Evolutionary conservation across 306 rosid species (phyloP).

Genomic region (Aeschynomene evenia): DNA sequence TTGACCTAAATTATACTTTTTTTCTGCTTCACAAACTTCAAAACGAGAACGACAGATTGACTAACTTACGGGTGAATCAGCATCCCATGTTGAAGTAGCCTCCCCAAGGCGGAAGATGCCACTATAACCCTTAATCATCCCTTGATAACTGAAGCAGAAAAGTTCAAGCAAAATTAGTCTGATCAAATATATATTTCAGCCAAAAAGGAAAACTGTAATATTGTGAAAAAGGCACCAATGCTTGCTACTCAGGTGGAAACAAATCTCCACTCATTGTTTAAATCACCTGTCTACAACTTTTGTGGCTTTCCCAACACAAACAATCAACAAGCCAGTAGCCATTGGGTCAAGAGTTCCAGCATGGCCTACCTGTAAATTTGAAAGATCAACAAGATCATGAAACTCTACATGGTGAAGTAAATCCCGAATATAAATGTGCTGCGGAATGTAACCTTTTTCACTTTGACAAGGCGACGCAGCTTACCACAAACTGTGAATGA

Average conservation of each 20-base stretch:
- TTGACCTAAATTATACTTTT: neutral
- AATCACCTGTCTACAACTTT: slow-evolving; percentile 76
- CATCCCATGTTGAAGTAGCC: slow-evolving; percentile 99
- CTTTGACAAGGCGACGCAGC: slow-evolving; percentile 90
- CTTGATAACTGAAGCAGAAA: slow-evolving; percentile 73
- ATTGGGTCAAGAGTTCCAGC: slow-evolving; percentile 99
- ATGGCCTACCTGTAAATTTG: slow-evolving; percentile 81
- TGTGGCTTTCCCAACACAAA: slow-evolving; percentile 96
- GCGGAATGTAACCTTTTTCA: slow-evolving; percentile 67
- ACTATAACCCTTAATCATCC: slow-evolving; percentile 90
- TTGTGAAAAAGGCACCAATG: slow-evolving; percentile 9
- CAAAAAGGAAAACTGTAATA: neutral
- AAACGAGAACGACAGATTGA: slow-evolving; percentile 18
- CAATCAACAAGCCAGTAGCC: slow-evolving; percentile 96
- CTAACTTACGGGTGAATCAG: slow-evolving; percentile 82
- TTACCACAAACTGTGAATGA: slow-evolving; percentile 97
- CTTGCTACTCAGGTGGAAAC: slow-evolving; percentile 19
- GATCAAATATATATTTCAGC: slow-evolving; percentile 19
- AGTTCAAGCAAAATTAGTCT: slow-evolving; percentile 4
- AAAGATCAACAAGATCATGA: neutral
- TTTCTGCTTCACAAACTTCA: slow-evolving; percentile 18
- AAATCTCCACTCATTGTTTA: neutral
- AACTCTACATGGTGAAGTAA: neutral
- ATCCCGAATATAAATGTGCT: neutral
- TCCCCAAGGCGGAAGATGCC: slow-evolving; percentile 95